Conservation (phyloP, 805 yeast genomes). For the Kodamaea fukazawae region DNA sequence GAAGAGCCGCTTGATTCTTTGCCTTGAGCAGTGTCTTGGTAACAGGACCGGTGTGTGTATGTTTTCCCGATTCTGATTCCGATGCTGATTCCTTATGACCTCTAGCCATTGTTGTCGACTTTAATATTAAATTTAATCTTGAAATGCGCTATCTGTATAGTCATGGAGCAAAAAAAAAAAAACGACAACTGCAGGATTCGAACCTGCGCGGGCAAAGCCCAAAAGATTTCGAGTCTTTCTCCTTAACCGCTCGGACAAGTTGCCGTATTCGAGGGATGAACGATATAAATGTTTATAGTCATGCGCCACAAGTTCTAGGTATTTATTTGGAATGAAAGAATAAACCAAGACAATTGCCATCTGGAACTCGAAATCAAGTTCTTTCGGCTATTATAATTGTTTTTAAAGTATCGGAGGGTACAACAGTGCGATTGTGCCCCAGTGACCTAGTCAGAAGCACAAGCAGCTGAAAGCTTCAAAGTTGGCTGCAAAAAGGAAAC, state of each 20-base stretch:
- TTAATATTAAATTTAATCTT: neutral
- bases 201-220: slow-evolving; percentile 18
- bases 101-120: slow-evolving; percentile 9
- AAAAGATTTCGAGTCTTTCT: slow-evolving; percentile 16
- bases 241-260: slow-evolving; percentile 18
- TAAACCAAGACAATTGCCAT: too few species aligned
- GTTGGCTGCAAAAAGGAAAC: too few species aligned
- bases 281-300: neutral
- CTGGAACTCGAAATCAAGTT: too few species aligned
- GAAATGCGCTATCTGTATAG: neutral
- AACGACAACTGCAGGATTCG: slow-evolving; percentile 18
- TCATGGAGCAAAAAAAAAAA: slow-evolving; percentile 3
- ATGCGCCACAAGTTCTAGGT: too few species aligned
- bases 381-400: too few species aligned
- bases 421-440: too few species aligned
- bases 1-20: slow-evolving; percentile 58
- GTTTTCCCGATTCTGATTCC: slow-evolving; percentile 28
- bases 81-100: slow-evolving; percentile 36
- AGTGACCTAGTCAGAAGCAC: too few species aligned
- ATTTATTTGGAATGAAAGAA: too few species aligned
- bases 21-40: slow-evolving; percentile 54
- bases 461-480: too few species aligned
- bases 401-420: too few species aligned
- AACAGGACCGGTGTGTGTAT: slow-evolving; percentile 8
- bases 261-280: slow-evolving; percentile 7